phyloP scores from a whole-genome alignment of 2,329 filamentous ascomycete species.

The Fusarium udum region DNA sequence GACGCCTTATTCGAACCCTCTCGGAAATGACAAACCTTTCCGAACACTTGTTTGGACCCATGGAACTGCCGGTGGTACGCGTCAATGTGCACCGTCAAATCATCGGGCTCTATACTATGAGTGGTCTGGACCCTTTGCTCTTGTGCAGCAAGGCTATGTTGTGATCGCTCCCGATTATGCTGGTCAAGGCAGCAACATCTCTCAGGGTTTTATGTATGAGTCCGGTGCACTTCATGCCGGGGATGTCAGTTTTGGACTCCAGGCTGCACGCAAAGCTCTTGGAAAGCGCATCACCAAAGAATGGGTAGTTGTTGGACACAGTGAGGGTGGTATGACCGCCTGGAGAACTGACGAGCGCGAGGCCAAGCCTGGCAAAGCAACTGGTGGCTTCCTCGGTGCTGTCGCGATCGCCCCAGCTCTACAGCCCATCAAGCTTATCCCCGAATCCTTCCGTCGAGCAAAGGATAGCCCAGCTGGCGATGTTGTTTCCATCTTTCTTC shows the following conservation, averaged over 20 bases:
- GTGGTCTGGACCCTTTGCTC: not conserved
- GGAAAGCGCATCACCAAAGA: conserved; percentile 5
- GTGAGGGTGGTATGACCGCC: conserved; percentile 15
- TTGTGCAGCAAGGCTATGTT: not conserved
- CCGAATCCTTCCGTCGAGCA: conserved; percentile 11
- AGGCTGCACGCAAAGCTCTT: not conserved
- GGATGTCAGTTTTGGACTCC: conserved; percentile 3
- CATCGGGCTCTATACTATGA: conserved; percentile 7
- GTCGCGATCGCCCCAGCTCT: conserved; percentile 9
- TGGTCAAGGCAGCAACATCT: conserved; percentile 14
- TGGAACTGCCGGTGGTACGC: conserved; percentile 12
- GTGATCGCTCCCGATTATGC: conserved; percentile 14
- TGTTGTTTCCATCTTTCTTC: conserved; percentile 13
- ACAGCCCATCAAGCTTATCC: conserved; percentile 14
- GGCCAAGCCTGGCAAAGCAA: not conserved
- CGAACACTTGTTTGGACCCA: conserved; percentile 19
- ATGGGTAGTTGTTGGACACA: conserved; percentile 14
- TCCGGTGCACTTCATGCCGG: conserved; percentile 7
- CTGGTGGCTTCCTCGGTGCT: conserved; percentile 8
- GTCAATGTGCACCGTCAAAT: conserved; percentile 16
- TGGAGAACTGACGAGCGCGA: conserved; percentile 16
- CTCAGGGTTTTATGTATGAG: conserved; percentile 22
- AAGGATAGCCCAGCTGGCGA: conserved; percentile 8
- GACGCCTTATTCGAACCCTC: conserved; percentile 10
- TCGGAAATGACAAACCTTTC: conserved; percentile 13